Evolutionary conservation across 2,329 filamentous ascomycete species (phyloP), one percentile per base, ranked within the genome.

Genomic region (Esteya vermicola): DNA sequence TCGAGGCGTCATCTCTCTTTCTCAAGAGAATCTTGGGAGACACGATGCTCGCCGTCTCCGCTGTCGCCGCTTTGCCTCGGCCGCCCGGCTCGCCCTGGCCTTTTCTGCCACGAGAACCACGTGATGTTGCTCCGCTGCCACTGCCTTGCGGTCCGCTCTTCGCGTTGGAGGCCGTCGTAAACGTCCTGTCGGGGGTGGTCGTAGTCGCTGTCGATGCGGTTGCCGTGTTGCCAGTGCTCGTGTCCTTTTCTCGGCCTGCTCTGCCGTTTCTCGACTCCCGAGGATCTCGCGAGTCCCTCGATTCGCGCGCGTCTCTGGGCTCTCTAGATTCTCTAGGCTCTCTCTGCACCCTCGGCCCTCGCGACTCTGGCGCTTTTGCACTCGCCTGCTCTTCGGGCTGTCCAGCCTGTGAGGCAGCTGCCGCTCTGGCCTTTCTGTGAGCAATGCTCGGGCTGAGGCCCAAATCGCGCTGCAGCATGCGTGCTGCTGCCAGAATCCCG

Each of bases 401-500:
- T 9, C 21, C 18, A 1, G 54, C 52, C 54, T 75, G 75, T 12
- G 75, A 69, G 44, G 72, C 68, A 8, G 44, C 44, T 3, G 46
- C 46, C 3, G 46, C 47, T 5, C 73, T 68, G 14, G 72, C 71
- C 51, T 70, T 69, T 43, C 76, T 64, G 53, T 78, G 72, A 13
- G 75, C 71, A 49, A 70, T 74, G 28, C 73, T 73, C 10, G 74
- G 72, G 43, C 71, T 78, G 1, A 81, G 64, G 18, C 76, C 76
- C 16, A 81, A 63, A 45, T 82, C 77, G 26, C 77, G 70, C 53
- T 80, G 75, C 16, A 82, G 51, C 39, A 81, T 74, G 14, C 75
- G 68, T 10, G 76, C 75, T 10, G 77, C 75, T 9, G 74, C 72
- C 23, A 74, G 66, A 39, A 79, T 77, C n/a, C 68, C 72, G 6